phyloP scores from a whole-genome alignment of 202 grass and related monocot species.

The Carex arenaria region DNA sequence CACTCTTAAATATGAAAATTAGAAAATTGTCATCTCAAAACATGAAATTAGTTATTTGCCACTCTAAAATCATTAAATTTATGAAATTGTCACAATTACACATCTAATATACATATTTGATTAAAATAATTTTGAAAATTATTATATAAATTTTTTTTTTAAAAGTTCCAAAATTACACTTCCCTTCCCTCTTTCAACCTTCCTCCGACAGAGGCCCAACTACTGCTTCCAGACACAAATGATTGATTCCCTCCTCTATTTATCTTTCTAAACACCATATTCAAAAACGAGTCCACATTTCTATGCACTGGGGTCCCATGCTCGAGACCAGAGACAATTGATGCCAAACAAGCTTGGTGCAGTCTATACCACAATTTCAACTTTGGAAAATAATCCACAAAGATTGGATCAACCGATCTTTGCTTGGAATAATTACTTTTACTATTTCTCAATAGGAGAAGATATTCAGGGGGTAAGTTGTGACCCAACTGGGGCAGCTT shows the following conservation, averaged over 20 bases:
- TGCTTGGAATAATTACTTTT: slow-evolving; percentile 30
- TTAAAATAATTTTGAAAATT: too few species aligned
- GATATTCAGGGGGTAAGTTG: slow-evolving; percentile 93
- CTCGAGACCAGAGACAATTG: slow-evolving; percentile 86
- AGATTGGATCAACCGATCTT: slow-evolving; percentile 44
- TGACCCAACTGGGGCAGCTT: slow-evolving; percentile 90
- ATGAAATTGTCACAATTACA: too few species aligned
- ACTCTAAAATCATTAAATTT: too few species aligned
- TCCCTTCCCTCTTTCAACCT: too few species aligned
- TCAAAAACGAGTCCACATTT: slow-evolving; percentile 82
- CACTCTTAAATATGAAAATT: too few species aligned
- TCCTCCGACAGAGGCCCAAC: too few species aligned
- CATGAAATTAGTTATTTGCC: too few species aligned
- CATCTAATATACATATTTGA: too few species aligned
- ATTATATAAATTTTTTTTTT: too few species aligned
- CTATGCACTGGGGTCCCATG: slow-evolving; percentile 79
- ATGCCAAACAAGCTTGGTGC: slow-evolving; percentile 97
- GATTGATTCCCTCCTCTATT: slow-evolving; percentile 65
- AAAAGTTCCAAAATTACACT: too few species aligned
- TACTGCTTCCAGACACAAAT: slow-evolving; percentile 74
- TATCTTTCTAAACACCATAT: slow-evolving; percentile 84
- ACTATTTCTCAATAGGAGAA: slow-evolving; percentile 66
- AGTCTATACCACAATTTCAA: slow-evolving; percentile 88
- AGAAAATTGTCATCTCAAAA: too few species aligned
- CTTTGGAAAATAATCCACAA: slow-evolving; percentile 94